Evolutionary conservation across 2,329 filamentous ascomycete genomes (phyloP), one percentile per base, ranked within the genome.

Genomic region (Alternaria longipes): DNA sequence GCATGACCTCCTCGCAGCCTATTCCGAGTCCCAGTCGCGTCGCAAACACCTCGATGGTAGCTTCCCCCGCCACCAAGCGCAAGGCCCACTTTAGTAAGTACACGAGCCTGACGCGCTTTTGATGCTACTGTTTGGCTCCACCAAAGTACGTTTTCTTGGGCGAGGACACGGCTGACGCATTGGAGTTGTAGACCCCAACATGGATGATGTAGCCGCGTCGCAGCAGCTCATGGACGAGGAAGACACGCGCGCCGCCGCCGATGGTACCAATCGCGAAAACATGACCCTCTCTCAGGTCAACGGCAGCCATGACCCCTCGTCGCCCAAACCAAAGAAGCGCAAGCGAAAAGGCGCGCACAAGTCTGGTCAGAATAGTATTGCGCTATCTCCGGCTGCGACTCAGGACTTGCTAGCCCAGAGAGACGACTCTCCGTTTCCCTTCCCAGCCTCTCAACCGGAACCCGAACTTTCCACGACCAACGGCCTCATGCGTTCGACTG

Each of bases 201-300:
- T 66, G 62, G 69, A 72, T 51, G 65, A 71, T 54, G 38, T 63
- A 26, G 62, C 64, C 11, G 69, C 69, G 8, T 66, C 65, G 26
- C 65, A 67, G 54, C 69, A 72, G 32, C 67, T 72, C 34, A 61
- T 68, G 36, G 65, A 60, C 40, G 69, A 70, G 12, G 44, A 54
- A 47, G 38, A 24, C 18, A 63, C 51, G 36, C 51, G 44, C 52
- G 59, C 54, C 22, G 26, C 54, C 8, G 54, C 56, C 22, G 12
- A 55, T 8, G 54, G 55, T 34, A 50, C 34, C 11, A 44, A 22
- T 30, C n/a, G 40, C 45, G 18, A 52, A 18, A 24, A 40, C n/a
- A 20, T 16, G 6, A 54, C 9, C 14, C 47, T 34, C 22, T n/a
- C 40, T 9, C 45, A 47, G 11, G 16, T 30, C 26, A 30, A 40